Conservation (phyloP, 2,329 filamentous ascomycete species). For the Ceratocystis cubensis region DNA sequence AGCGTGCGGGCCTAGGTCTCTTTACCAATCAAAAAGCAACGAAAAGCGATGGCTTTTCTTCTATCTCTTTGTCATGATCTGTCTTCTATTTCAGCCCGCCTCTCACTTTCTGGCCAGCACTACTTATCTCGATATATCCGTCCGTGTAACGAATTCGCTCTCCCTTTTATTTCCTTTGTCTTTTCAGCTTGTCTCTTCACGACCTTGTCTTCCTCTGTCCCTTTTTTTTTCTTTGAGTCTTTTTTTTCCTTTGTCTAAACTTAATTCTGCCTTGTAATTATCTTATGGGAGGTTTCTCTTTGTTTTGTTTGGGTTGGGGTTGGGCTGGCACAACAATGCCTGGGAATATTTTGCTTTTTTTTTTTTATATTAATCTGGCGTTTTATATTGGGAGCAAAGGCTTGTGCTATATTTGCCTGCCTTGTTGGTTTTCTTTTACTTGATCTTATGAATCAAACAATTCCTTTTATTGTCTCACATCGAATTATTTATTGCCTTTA, state of each 20-base stretch:
- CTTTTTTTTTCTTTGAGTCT: background rate
- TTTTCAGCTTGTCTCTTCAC: slow-evolving; percentile 9
- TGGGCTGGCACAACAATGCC: no score
- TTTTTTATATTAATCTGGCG: background rate
- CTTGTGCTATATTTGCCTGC: background rate
- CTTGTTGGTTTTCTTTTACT: background rate
- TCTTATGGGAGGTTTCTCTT: background rate
- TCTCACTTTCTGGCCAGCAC: background rate
- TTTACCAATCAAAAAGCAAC: background rate
- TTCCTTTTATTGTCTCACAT: no score
- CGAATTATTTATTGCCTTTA: no score
- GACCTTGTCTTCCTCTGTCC: background rate
- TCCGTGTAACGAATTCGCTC: slow-evolving; percentile 14
- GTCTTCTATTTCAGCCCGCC: background rate
- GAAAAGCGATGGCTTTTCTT: background rate
- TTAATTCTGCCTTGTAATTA: slow-evolving; percentile 7
- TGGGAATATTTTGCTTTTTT: background rate
- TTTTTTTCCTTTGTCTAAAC: slow-evolving; percentile 7
- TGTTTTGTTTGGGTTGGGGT: background rate
- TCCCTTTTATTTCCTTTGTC: slow-evolving; percentile 11
- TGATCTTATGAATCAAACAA: background rate
- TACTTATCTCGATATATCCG: background rate
- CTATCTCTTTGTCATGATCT: slow-evolving; percentile 11
- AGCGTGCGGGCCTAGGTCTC: slow-evolving; percentile 12
- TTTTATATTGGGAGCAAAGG: background rate